Base-by-base conservation (phyloP, 2,329 filamentous ascomycete species). In the Talaromyces sp. region DNA sequence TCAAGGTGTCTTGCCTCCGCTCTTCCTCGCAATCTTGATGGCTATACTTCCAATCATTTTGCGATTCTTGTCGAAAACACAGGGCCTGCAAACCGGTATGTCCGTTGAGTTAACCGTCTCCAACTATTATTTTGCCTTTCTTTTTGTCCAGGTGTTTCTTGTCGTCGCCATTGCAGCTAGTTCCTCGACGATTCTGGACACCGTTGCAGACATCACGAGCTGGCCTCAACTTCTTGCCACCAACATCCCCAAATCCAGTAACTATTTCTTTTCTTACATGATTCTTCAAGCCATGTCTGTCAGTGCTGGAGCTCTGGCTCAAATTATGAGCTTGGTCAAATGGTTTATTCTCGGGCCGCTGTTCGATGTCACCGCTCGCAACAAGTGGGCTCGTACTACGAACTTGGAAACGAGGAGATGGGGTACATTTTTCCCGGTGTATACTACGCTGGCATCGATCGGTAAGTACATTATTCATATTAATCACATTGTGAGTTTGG, bases 191-290 rank as follows among this genome's bases (percentile, higher is more conserved):
- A 80, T 86, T 56, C 77, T 93, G 50, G 77, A 85, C 19, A 79
- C 84, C n/a, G 72, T 94, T 11, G 79, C 88, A 3, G 74, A 84
- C 38, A 81, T 90, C 52, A 86, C 91, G n/a, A 82, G 81, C 41
- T 84, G 95, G 60, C 85, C 94, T 0, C 74, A 85, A 19, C 81
- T 89, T 0, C 78, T 99, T 29, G 93, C 93, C 0, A 73, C 80
- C 11, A 94, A 92, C 62, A 79, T 99, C 5, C 94, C 94, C 1
- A 89, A 86, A 66, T 88, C 92, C 0, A 89, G 91, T 67, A 96
- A 97, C 71, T 99, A 97, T 75, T 99, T 97, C 80, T 97, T 97
- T 81, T 93, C 91, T 0, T 99, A 99, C 82, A 92, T 99, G 87
- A 88, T 97, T 71, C 86, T 99, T 10, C 94, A 97, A 69, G 91